Base-by-base conservation (phyloP, 441 rosid genomes). In the Melastoma candidum region DNA sequence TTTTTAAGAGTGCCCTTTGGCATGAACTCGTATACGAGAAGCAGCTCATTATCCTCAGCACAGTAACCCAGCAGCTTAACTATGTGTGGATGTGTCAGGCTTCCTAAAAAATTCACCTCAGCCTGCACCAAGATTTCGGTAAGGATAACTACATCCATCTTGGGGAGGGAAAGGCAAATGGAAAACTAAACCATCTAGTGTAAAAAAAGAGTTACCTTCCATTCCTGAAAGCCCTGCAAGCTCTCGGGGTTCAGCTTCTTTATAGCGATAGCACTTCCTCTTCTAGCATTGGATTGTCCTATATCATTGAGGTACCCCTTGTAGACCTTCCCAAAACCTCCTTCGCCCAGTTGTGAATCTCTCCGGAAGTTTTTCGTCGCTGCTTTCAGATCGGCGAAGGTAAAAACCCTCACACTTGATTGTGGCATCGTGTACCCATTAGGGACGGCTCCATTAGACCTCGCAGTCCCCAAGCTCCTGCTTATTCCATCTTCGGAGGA, bases 201-300 rank as follows among this genome's bases (percentile, higher is more conserved):
- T 17, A 4, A 3, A 1, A 7, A 32, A 32, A 32, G 3, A 32
- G 7, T 32, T 3, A 56, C 59, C 59, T 56, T 56, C 59, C 59
- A 56, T 44, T 56, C 50, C 27, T 56, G 45, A 13, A 56, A 56
- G n/a, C 59, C 59, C 13, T 56, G 59, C 59, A 56, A 24, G n/a
- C 59, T 56, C 39, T 25, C 59, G 1, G 50, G 11, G 29, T 45
- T 46, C 29, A 56, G 11, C 26, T 11, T 46, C 13, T 56, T 56
- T 44, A 56, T n/a, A 24, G 59, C 59, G n/a, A 56, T 45, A 1
- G 48, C 11, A 3, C 10, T 25, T 45, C 17, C 26, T 9, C 58
- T 48, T 44, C 32, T 44, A 13, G 41, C 24, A 25, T 56, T 9
- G 5, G 43, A 45, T 9, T 47, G 47, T 46, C 49, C 47, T 7